phyloP scores from a whole-genome alignment of 345 rosid genomes.

The Aquilaria sinensis region DNA sequence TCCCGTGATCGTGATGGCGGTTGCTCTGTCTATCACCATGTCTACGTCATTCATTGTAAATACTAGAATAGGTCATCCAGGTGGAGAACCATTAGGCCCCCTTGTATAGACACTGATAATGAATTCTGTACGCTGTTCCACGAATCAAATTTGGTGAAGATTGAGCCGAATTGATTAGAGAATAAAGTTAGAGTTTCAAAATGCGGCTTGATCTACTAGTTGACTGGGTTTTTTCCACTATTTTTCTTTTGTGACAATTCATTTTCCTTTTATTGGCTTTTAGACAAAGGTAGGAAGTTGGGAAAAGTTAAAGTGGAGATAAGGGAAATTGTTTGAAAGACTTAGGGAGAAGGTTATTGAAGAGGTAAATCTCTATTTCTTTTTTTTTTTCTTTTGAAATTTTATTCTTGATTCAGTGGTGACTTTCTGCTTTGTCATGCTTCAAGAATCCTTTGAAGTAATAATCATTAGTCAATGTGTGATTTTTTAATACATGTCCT shows the following conservation, averaged over 20 bases:
- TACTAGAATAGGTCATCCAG: constrained; percentile 52
- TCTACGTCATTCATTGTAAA: constrained; percentile 56
- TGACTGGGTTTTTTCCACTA: constrained; percentile 23
- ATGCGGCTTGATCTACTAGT: constrained; percentile 64
- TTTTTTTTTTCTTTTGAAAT: background rate
- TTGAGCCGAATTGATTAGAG: constrained; percentile 93
- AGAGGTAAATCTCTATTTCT: constrained; percentile 47
- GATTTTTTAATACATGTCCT: too few species aligned
- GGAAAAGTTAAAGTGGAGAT: constrained; percentile 88
- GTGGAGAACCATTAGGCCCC: constrained; percentile 55
- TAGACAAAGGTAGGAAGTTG: constrained; percentile 89
- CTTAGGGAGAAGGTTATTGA: constrained; percentile 89
- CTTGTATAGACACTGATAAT: constrained; percentile 87
- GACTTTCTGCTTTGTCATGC: too few species aligned
- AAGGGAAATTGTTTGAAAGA: constrained; percentile 23
- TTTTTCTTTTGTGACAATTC: constrained; percentile 13
- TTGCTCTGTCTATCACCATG: constrained; percentile 32
- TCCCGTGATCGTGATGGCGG: constrained; percentile 17
- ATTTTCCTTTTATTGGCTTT: constrained; percentile 9
- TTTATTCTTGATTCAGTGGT: background rate
- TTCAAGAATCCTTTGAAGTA: too few species aligned
- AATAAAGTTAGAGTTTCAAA: constrained; percentile 89
- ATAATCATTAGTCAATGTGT: too few species aligned
- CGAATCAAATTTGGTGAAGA: constrained; percentile 96
- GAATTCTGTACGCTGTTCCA: constrained; percentile 80